Conservation (phyloP, 495 filamentous ascomycete genomes). For the Xanthoparmelia taractica region DNA sequence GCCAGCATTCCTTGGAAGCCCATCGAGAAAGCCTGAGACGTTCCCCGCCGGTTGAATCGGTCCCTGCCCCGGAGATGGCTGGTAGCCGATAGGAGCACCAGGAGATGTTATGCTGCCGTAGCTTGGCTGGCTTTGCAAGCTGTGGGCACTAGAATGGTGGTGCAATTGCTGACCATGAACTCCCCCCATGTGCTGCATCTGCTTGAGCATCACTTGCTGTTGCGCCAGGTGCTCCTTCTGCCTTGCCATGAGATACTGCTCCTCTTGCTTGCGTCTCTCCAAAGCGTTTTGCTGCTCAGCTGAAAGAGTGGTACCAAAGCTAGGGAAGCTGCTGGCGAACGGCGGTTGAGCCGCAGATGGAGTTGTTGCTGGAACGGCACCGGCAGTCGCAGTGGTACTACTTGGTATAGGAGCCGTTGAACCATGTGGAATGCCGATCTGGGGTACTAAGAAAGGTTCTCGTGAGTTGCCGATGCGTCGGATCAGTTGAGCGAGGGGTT, state of each 20-base stretch:
- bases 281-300: conserved; percentile 96
- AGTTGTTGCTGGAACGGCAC: conserved; percentile 36
- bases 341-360: conserved; percentile 72
- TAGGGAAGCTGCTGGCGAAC: conserved; percentile 91
- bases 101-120: conserved; percentile 90
- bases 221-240: conserved; percentile 81
- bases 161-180: conserved; percentile 59
- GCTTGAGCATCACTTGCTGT: conserved; percentile 71
- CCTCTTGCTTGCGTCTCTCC: conserved; percentile 93
- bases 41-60: conserved; percentile 52
- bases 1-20: conserved; percentile 38
- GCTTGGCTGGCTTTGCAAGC: conserved; percentile 90
- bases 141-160: conserved; percentile 90
- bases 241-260: conserved; percentile 90
- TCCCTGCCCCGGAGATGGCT: conserved; percentile 64
- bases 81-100: conserved; percentile 63
- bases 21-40: conserved; percentile 67
- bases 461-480: conserved; percentile 93
- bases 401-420: conserved; percentile 49
- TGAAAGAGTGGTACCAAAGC: conserved; percentile 94
- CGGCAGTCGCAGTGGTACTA: conserved; percentile 31
- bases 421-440: conserved; percentile 88
- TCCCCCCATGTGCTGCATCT: conserved; percentile 49
- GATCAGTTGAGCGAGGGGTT: conserved; percentile 92
- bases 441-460: conserved; percentile 93